A percentile compares a stretch with the other conserved stretches of the same genome.
These are phyloP conservation scores for Rhodotorula graminis DNA, from an alignment of 768 basidiomycete species.

Conservation along the genomic window DNA sequence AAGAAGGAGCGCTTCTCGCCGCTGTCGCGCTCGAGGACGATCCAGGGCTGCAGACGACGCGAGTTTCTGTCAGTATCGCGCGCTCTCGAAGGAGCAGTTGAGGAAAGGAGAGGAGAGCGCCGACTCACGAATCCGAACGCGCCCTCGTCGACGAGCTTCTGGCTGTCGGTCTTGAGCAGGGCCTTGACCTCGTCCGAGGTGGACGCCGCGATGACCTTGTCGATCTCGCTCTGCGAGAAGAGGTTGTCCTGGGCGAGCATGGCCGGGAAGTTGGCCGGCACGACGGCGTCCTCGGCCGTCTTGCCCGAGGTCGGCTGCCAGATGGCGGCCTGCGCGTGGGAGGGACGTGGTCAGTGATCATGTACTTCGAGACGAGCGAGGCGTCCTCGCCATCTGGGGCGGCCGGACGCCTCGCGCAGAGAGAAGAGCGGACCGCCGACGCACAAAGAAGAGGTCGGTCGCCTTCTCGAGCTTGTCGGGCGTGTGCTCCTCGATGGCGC, in stretches of 20 bases:
- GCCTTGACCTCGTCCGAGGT: conserved; percentile 17
- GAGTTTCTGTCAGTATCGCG: too few relatives aligned
- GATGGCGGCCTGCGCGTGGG: conserved; percentile 1
- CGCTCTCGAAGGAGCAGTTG: too few relatives aligned
- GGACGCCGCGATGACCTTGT: background rate
- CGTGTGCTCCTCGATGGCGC: conserved; percentile 15
- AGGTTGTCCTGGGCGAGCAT: background rate
- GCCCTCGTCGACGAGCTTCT: conserved; percentile 5
- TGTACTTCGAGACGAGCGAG: too few relatives aligned
- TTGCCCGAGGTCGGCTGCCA: background rate
- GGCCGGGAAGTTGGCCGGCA: background rate
- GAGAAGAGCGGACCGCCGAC: background rate
- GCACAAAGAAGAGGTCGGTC: conserved; percentile 25
- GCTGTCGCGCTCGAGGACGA: conserved; percentile 19
- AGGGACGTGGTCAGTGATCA: background rate
- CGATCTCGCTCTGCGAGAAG: background rate
- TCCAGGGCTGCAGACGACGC: conserved; percentile 38
- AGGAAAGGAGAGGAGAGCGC: background rate
- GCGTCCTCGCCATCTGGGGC: too few relatives aligned
- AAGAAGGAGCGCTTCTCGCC: conserved; percentile 31
- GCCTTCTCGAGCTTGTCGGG: conserved; percentile 12
- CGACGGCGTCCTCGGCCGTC: conserved; percentile 7
- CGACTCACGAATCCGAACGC: conserved; percentile 30
- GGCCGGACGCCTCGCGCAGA: background rate
- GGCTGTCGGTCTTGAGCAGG: conserved; percentile 22